These are phyloP conservation scores for Phellopilus nigrolimitatus DNA, from an alignment of 1,284 basidiomycete genomes.

Conservation along the genomic window DNA sequence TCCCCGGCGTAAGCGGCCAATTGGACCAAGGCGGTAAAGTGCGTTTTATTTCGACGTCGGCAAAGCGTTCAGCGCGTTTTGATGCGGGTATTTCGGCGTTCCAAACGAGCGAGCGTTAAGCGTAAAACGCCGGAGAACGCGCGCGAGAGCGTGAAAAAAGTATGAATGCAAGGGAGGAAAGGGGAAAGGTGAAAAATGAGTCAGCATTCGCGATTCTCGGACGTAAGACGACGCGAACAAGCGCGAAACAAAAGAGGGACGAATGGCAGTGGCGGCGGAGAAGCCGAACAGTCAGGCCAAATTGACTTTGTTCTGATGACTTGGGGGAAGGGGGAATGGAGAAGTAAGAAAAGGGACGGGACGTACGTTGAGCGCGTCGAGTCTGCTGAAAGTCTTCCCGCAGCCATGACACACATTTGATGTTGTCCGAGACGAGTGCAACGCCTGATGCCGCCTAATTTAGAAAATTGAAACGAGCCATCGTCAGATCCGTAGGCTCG, in stretches of 20 bases:
- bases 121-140: background rate
- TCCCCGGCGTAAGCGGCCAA: background rate
- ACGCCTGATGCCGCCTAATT: conserved; percentile 73
- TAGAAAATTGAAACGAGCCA: conserved; percentile 10
- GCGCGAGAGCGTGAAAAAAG: background rate
- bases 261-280: too few species aligned
- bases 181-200: conserved; percentile 19
- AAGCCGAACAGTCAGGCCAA: conserved; percentile 6
- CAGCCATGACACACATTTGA: conserved; percentile 89
- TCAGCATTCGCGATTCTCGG: conserved; percentile 15
- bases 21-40: background rate
- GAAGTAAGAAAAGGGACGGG: conserved; percentile 15
- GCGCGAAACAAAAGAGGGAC: too few species aligned
- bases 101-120: too few species aligned
- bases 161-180: conserved; percentile 4
- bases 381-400: conserved; percentile 89
- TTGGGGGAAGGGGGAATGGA: conserved; percentile 23
- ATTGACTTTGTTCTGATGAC: conserved; percentile 1
- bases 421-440: conserved; percentile 81
- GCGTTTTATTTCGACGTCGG: too few species aligned
- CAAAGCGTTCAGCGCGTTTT: background rate
- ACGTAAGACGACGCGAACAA: background rate
- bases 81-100: conserved; percentile 7
- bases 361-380: conserved; percentile 91
- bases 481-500: conserved; percentile 21